Percentiles rank a stretch among this genome's conserved stretches.
Conservation (phyloP, 1,139 yeast species). For the Blastobotrys apis region DNA sequence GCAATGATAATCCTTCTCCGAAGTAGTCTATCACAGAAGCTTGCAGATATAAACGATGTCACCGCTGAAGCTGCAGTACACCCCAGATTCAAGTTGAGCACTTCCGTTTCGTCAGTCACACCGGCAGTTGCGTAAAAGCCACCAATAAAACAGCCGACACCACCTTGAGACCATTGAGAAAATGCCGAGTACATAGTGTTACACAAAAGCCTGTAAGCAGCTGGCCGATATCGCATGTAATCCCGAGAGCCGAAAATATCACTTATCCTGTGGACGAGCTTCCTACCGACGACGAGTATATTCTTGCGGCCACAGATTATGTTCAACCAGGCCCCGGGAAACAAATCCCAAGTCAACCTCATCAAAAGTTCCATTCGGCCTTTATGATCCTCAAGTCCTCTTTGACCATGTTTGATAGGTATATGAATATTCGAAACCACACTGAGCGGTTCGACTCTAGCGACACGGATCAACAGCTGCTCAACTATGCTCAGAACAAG, state of each 20-base stretch:
- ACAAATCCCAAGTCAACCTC: background rate
- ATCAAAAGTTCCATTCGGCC: background rate
- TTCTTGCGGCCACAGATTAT: background rate
- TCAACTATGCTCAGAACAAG: slow-evolving; percentile 8
- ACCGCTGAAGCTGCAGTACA: background rate
- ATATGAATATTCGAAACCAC: background rate
- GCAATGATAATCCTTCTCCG: background rate
- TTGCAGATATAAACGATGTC: background rate
- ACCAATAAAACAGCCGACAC: background rate
- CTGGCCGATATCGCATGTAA: no score
- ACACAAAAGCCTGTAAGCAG: background rate
- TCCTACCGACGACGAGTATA: background rate
- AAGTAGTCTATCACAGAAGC: slow-evolving; percentile 1
- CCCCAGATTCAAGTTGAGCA: background rate
- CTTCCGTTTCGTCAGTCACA: background rate
- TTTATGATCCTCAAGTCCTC: slow-evolving; percentile 2
- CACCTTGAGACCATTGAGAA: slow-evolving; percentile 1
- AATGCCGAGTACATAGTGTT: slow-evolving; percentile 1
- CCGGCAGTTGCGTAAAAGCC: slow-evolving; percentile 1
- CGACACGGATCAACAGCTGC: slow-evolving; percentile 6
- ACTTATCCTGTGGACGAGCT: background rate
- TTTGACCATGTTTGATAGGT: background rate
- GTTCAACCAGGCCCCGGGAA: background rate
- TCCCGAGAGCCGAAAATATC: background rate
- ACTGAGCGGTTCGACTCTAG: background rate